phyloP scores from a whole-genome alignment of 2,329 filamentous ascomycete species.

The Penicillium aurantiogriseum region DNA sequence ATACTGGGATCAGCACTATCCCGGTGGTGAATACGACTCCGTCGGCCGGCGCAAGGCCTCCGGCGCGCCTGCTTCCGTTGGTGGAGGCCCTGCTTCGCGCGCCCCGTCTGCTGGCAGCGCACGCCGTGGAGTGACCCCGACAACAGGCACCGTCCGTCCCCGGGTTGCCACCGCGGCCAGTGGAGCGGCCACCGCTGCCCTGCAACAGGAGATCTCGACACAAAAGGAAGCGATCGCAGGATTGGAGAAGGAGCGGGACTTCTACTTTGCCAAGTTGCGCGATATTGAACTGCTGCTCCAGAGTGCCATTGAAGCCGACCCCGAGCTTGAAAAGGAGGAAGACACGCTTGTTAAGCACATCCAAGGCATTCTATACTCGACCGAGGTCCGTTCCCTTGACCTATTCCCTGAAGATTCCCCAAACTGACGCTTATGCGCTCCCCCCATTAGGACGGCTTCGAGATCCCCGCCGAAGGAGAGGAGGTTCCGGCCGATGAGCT shows the following conservation, averaged over 20 bases:
- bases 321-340: conserved; percentile 90
- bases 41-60: conserved; percentile 78
- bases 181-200: conserved; percentile 62
- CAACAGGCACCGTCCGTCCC: conserved; percentile 50
- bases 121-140: conserved; percentile 61
- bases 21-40: conserved; percentile 94
- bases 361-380: conserved; percentile 94
- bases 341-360: conserved; percentile 91
- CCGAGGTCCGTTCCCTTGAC: conserved; percentile 59
- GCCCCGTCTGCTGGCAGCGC: conserved; percentile 49
- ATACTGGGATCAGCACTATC: conserved; percentile 98
- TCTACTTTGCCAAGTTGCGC: conserved; percentile 97
- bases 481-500: conserved; percentile 50
- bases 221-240: conserved; percentile 95
- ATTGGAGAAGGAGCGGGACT: conserved; percentile 92
- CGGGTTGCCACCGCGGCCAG: conserved; percentile 48
- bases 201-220: conserved; percentile 81
- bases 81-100: conserved; percentile 40
- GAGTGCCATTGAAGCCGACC: conserved; percentile 86
- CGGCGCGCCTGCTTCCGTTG: conserved; percentile 56
- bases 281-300: conserved; percentile 96
- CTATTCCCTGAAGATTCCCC: background rate
- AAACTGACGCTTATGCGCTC: background rate
- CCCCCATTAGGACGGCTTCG: conserved; percentile 57
- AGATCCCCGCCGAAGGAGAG: conserved; percentile 72